These are phyloP conservation scores for Geranomyces variabilis DNA, from an alignment of 192 early-diverging fungal genomes.

Conservation along the genomic window DNA sequence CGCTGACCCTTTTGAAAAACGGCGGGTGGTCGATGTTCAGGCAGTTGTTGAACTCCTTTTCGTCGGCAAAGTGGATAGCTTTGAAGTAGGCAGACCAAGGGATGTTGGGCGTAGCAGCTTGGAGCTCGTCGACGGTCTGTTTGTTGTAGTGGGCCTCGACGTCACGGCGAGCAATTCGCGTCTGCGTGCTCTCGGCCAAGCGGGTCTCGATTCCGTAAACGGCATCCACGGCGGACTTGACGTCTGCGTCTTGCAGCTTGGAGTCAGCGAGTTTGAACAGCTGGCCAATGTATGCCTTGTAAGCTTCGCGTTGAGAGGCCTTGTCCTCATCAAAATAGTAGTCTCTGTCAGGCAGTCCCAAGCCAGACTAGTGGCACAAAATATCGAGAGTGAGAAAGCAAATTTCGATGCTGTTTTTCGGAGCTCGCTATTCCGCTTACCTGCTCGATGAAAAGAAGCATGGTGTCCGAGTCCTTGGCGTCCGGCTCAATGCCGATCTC, in stretches of 20 bases:
- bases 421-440: too few relatives aligned
- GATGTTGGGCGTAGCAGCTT: neutral
- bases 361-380: too few relatives aligned
- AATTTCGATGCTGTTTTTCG: too few relatives aligned
- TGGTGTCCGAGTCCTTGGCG: neutral
- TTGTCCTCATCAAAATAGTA: constrained; percentile 15
- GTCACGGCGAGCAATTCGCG: neutral
- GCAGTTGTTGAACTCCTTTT: neutral
- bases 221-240: neutral
- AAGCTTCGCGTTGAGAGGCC: neutral
- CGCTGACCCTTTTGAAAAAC: neutral
- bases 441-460: neutral
- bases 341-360: constrained; percentile 8
- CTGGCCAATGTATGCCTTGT: neutral
- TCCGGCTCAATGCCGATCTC: neutral
- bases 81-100: constrained; percentile 3
- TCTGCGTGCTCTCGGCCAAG: neutral
- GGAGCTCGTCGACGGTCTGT: neutral
- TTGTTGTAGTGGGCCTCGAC: neutral
- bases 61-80: neutral
- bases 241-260: neutral
- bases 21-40: neutral
- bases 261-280: neutral
- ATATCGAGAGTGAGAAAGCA: too few relatives aligned
- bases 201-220: neutral